Evolutionary conservation across 2,329 filamentous ascomycete genomes (phyloP).

Genomic region (Endoconidiophora laricicola): DNA sequence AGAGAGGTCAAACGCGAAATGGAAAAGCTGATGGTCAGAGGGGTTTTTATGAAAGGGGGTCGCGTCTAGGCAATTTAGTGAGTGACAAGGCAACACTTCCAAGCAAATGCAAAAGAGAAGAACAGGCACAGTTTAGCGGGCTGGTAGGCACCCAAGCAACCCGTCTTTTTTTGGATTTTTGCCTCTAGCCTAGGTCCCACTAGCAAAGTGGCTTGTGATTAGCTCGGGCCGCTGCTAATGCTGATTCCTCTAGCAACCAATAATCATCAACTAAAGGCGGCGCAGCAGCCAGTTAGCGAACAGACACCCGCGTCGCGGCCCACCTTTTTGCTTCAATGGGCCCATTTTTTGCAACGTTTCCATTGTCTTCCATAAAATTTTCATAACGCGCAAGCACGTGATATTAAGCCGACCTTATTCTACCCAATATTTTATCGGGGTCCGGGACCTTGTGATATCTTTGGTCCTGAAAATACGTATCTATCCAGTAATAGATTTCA

Average conservation of each 20-base stretch:
- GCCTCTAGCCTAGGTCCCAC: neutral
- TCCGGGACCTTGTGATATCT: too few relatives aligned
- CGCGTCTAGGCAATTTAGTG: neutral
- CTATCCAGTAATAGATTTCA: too few relatives aligned
- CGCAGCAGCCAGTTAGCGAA: neutral
- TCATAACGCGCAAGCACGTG: slow-evolving; percentile 10
- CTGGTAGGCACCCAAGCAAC: too few relatives aligned
- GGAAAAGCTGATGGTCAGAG: neutral
- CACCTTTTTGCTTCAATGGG: neutral
- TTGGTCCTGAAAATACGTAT: too few relatives aligned
- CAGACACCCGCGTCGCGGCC: too few relatives aligned
- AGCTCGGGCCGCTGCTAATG: neutral
- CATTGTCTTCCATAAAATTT: neutral
- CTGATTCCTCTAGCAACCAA: neutral
- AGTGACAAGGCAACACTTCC: too few relatives aligned
- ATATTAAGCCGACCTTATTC: neutral
- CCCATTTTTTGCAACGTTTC: neutral
- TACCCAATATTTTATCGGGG: too few relatives aligned
- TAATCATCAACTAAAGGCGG: neutral
- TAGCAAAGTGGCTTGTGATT: neutral
- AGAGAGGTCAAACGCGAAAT: slow-evolving; percentile 3
- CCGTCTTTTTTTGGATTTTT: too few relatives aligned
- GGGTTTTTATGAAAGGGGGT: neutral
- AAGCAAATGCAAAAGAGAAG: neutral
- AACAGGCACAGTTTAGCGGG: neutral